phyloP scores from a whole-genome alignment of 768 basidiomycete genomes.

The Lentinula raphanica region DNA sequence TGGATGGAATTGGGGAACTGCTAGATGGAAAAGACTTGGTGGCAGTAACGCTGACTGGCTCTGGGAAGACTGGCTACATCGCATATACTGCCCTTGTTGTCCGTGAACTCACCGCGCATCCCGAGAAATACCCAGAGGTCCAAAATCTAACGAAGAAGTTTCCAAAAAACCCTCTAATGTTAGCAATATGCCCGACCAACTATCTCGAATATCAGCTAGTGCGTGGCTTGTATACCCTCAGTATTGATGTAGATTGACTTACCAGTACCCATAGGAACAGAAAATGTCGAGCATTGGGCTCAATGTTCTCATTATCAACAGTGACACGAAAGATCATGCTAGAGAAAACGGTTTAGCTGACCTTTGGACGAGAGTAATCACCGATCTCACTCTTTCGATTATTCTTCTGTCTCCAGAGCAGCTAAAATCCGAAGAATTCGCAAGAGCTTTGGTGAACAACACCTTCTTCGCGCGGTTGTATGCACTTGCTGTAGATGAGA shows the following conservation, averaged over 20 bases:
- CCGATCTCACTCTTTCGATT: not conserved
- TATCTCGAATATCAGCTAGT: not conserved
- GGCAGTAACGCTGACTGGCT: no score
- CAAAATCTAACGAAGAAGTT: slow-evolving; percentile 10
- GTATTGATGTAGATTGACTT: not conserved
- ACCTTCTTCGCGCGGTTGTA: slow-evolving; percentile 17
- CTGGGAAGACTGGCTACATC: no score
- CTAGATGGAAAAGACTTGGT: no score
- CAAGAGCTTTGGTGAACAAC: not conserved
- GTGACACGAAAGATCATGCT: no score
- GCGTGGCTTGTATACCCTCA: not conserved
- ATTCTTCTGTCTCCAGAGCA: not conserved
- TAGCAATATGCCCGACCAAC: not conserved
- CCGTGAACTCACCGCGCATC: not conserved
- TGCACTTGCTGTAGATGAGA: slow-evolving; percentile 21
- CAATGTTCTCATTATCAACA: not conserved
- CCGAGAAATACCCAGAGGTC: not conserved
- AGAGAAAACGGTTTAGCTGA: not conserved
- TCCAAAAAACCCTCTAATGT: not conserved
- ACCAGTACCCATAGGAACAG: not conserved
- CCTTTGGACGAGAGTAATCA: not conserved
- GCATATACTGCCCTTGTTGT: not conserved
- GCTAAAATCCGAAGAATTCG: not conserved
- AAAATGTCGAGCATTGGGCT: not conserved
- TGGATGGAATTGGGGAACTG: no score